Evolutionary conservation across 2,329 filamentous ascomycete genomes (phyloP), one percentile per base, ranked within the genome.

Genomic region (Rhynchosporium secalis): DNA sequence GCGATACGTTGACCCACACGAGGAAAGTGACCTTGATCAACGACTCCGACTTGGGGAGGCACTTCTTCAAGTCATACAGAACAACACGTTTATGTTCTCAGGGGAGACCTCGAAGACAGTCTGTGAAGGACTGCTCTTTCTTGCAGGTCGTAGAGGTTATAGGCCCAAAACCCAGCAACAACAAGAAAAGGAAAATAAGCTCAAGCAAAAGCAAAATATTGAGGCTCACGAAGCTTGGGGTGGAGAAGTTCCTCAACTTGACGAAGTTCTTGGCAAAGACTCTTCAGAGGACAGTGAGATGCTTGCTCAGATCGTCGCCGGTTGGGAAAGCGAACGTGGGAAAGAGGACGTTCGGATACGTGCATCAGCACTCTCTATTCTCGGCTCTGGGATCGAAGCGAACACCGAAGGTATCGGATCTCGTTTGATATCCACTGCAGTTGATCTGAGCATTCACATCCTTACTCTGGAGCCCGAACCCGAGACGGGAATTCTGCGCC

Each of bases 291-390:
- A 73, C 12, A 80, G 80, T 61, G 85, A 80, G 36, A 78, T 81
- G 52, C 72, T 88, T 12, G 76, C 79, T 28, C 78, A 80, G 62
- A 90, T 91, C 63, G 78, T 91, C 0, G 76, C 81, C 13, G 87
- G 86, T 0, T 91, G 89, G 89, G 81, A 87, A 66, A 82, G 86
- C 65, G 86, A 84, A 61, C 77, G 81, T 15, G 87, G 86, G 0
- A 81, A 81, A 62, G 89, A 92, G 72, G 89, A 92, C 70, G 78
- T 91, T 12, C 81, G 89, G 3, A 82, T 92, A 67, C 84, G 89
- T 0, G 78, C 87, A 13, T 91, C 88, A 28, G 86, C 88, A 3
- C 73, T 92, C 6, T 88, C 87, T 4, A 81, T 92, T 52, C 78
- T 92, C 48, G 82, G 83, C 0, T 76, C 76, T 1, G 79, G 80